phyloP scores from a whole-genome alignment of 2,329 filamentous ascomycete genomes.

The Trichoderma aggressivum region DNA sequence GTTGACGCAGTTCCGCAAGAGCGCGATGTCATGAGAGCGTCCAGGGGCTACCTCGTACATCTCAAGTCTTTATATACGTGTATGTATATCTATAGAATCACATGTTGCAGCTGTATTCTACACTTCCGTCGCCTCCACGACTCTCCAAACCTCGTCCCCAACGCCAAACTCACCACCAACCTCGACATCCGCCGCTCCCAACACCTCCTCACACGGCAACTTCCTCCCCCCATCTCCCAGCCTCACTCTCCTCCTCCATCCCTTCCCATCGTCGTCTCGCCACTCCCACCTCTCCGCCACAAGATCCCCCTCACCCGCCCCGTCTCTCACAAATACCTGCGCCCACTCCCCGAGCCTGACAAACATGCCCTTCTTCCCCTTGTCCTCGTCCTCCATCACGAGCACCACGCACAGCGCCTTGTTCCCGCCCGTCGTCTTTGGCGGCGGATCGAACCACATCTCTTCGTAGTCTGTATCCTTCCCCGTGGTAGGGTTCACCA shows the following conservation, averaged over 20 bases:
- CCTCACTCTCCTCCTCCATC: conserved; percentile 37
- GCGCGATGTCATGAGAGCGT: background rate
- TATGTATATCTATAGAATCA: background rate
- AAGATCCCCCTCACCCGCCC: conserved; percentile 30
- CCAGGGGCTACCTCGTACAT: background rate
- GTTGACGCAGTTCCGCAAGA: background rate
- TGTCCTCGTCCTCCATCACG: conserved; percentile 33
- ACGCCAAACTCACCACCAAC: conserved; percentile 4
- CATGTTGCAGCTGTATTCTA: background rate
- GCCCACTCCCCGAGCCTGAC: conserved; percentile 52
- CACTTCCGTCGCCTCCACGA: conserved; percentile 19
- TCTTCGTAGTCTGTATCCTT: conserved; percentile 60
- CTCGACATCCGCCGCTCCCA: background rate
- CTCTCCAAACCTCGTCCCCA: conserved; percentile 17
- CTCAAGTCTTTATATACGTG: background rate
- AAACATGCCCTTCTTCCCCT: conserved; percentile 45
- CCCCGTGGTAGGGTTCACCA: conserved; percentile 56
- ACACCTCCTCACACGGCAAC: conserved; percentile 35
- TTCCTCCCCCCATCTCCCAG: conserved; percentile 34
- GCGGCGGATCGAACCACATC: conserved; percentile 54
- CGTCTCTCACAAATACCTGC: conserved; percentile 53
- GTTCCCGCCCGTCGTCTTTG: conserved; percentile 18
- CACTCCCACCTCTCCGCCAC: conserved; percentile 56
- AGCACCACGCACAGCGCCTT: conserved; percentile 39
- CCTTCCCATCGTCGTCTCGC: conserved; percentile 21